Evolutionary conservation across 2,329 filamentous ascomycete species (phyloP).

Genomic region (Fusarium clavum): DNA sequence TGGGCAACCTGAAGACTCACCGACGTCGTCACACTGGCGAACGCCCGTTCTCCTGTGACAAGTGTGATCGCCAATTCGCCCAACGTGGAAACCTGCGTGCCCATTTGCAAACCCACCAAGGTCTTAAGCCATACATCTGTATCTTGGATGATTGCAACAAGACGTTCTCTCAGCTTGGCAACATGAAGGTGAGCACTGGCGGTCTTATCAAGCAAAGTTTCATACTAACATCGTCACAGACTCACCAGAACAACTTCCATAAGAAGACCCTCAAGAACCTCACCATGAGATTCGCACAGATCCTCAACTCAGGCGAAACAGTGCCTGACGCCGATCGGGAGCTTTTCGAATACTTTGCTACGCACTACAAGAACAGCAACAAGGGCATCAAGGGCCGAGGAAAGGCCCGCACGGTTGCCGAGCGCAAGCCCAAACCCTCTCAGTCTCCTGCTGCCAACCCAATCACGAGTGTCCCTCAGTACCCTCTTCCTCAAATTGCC

Average conservation of each 20-base stretch:
- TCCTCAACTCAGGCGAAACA: slow-evolving; percentile 65
- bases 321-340: slow-evolving; percentile 77
- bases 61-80: slow-evolving; percentile 85
- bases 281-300: slow-evolving; percentile 74
- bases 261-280: slow-evolving; percentile 76
- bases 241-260: slow-evolving; percentile 96
- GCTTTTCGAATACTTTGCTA: slow-evolving; percentile 85
- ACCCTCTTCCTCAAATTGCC: slow-evolving; percentile 47
- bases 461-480: slow-evolving; percentile 34
- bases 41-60: slow-evolving; percentile 82
- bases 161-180: slow-evolving; percentile 89
- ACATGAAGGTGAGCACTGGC: slow-evolving; percentile 77
- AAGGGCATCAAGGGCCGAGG: slow-evolving; percentile 98
- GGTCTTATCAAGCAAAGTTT: neutral
- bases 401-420: slow-evolving; percentile 77
- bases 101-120: slow-evolving; percentile 83
- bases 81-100: slow-evolving; percentile 87
- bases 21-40: slow-evolving; percentile 89
- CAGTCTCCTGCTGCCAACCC: slow-evolving; percentile 41
- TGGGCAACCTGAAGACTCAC: slow-evolving; percentile 93
- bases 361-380: slow-evolving; percentile 97
- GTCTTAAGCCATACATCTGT: slow-evolving; percentile 83
- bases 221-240: slow-evolving; percentile 59
- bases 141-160: slow-evolving; percentile 86
- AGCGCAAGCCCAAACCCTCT: slow-evolving; percentile 47